phyloP scores from a whole-genome alignment of 2,329 filamentous ascomycete genomes.

The Monilinia fructicola region DNA sequence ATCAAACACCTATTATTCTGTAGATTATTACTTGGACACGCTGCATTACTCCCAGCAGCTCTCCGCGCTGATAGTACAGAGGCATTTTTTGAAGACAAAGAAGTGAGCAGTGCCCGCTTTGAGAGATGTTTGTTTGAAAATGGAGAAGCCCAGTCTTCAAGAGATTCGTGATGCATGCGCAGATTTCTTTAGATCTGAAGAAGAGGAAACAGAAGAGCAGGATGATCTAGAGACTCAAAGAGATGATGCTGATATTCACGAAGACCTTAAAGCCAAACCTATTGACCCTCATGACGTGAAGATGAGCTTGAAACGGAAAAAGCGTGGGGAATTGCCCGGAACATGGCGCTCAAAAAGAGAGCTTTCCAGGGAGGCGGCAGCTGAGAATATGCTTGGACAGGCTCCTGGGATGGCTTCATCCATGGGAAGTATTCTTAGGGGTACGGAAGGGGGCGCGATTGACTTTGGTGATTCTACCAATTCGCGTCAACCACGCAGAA shows the following conservation, averaged over 20 bases:
- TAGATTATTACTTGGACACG: slow-evolving; percentile 48
- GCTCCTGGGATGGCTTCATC: slow-evolving; percentile 32
- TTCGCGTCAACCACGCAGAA: slow-evolving; percentile 42
- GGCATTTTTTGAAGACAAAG: slow-evolving; percentile 46
- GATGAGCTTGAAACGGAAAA: background rate
- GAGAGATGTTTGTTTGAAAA: slow-evolving; percentile 49
- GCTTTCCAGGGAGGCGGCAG: slow-evolving; percentile 30
- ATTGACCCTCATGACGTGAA: slow-evolving; percentile 22
- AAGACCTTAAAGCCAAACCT: background rate
- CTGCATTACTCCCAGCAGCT: slow-evolving; percentile 47
- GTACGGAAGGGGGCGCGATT: slow-evolving; percentile 32
- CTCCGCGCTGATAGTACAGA: slow-evolving; percentile 47
- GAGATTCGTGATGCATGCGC: slow-evolving; percentile 53
- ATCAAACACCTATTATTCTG: slow-evolving; percentile 52
- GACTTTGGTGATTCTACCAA: slow-evolving; percentile 42
- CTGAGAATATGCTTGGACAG: slow-evolving; percentile 32
- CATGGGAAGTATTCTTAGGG: slow-evolving; percentile 30
- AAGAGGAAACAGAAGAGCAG: slow-evolving; percentile 42
- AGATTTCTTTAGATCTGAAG: slow-evolving; percentile 47
- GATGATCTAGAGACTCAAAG: slow-evolving; percentile 36
- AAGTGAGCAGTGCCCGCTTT: slow-evolving; percentile 47
- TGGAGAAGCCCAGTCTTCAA: slow-evolving; percentile 50
- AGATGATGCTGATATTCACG: background rate
- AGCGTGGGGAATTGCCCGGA: slow-evolving; percentile 32
- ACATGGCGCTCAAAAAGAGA: slow-evolving; percentile 32